These are phyloP conservation scores for Thelephora ganbajun DNA, from an alignment of 768 basidiomycete genomes.

Conservation along the genomic window DNA sequence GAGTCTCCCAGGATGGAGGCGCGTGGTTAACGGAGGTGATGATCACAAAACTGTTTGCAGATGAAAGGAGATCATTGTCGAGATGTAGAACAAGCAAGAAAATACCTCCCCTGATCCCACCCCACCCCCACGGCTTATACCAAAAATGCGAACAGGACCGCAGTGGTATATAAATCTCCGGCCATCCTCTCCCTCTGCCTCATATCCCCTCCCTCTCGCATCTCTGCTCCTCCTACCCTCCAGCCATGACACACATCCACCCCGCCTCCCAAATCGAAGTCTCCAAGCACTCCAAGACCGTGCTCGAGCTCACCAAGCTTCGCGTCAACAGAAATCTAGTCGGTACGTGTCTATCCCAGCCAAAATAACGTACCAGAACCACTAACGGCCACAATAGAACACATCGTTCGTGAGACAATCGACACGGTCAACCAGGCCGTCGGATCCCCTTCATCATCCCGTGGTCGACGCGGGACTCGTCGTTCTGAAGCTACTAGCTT, in stretches of 20 bases:
- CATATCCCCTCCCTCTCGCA: not conserved
- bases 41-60: no score
- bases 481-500: slow-evolving; percentile 43
- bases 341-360: slow-evolving; percentile 30
- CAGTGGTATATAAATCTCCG: no score
- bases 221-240: slow-evolving; percentile 2
- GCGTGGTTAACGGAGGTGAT: no score
- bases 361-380: not conserved
- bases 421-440: slow-evolving; percentile 70
- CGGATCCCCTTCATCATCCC: slow-evolving; percentile 41
- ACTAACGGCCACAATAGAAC: slow-evolving; percentile 29
- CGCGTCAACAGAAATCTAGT: slow-evolving; percentile 48
- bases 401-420: slow-evolving; percentile 50
- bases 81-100: no score
- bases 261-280: slow-evolving; percentile 47
- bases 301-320: slow-evolving; percentile 55
- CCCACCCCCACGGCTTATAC: no score
- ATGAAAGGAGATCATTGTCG: no score
- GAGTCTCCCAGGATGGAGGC: no score
- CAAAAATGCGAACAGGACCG: no score
- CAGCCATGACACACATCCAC: slow-evolving; percentile 21
- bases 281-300: slow-evolving; percentile 46
- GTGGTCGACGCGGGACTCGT: slow-evolving; percentile 20
- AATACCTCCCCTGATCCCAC: no score
- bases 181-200: not conserved